These are phyloP conservation scores for Ilex asprella DNA, from an alignment of 257 asterid species.

Conservation along the genomic window DNA sequence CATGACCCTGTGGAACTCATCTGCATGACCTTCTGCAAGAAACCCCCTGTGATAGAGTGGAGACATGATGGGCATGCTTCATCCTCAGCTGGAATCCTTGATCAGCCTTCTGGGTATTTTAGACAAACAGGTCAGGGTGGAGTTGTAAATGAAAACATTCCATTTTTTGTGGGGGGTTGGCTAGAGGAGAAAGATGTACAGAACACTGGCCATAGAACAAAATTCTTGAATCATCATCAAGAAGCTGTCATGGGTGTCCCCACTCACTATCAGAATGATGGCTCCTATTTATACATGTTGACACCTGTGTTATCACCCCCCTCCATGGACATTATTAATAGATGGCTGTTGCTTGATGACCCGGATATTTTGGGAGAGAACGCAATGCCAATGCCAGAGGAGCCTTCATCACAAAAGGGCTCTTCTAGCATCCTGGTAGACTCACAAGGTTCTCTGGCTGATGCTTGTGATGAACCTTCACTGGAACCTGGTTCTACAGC, in stretches of 20 bases:
- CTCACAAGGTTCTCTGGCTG: conserved; percentile 43
- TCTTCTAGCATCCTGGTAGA: conserved; percentile 30
- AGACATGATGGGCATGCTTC: conserved; percentile 27
- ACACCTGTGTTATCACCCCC: conserved; percentile 74
- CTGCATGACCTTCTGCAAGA: conserved; percentile 46
- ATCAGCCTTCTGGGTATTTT: conserved; percentile 7
- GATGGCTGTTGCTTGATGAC: conserved; percentile 44
- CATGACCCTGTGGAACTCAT: conserved; percentile 30
- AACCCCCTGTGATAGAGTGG: conserved; percentile 60
- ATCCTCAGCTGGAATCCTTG: conserved; percentile 13
- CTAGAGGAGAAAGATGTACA: conserved; percentile 25
- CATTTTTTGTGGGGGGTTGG: conserved; percentile 45
- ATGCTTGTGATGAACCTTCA: conserved; percentile 25
- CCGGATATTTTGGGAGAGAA: conserved; percentile 20
- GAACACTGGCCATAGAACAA: conserved; percentile 20
- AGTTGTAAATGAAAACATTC: conserved; percentile 32
- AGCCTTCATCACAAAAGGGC: conserved; percentile 27
- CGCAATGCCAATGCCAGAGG: conserved; percentile 17
- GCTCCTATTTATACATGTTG: conserved; percentile 72
- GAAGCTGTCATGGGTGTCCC: conserved; percentile 60
- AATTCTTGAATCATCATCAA: conserved; percentile 21
- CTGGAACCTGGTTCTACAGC: conserved; percentile 28
- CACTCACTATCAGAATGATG: conserved; percentile 66
- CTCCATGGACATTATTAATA: conserved; percentile 43
- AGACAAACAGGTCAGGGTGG: conserved; percentile 19